phyloP scores from a whole-genome alignment of 192 early-diverging fungal species.

The Coemansia sp. region DNA sequence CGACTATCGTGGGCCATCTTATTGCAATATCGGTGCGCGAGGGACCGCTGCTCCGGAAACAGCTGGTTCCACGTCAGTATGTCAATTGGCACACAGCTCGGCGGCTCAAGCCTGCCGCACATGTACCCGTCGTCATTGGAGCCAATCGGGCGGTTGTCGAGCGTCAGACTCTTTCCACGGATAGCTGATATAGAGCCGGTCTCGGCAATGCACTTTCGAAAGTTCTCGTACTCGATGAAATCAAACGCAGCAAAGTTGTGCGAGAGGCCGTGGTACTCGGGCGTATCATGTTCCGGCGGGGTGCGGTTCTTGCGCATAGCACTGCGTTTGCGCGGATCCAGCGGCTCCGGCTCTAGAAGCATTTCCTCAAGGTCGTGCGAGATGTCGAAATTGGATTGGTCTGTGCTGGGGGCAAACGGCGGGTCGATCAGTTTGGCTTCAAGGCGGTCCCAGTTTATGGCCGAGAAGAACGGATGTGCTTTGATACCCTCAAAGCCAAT shows the following conservation, averaged over 20 bases:
- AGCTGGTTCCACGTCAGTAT: constrained; percentile 53
- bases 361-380: constrained; percentile 96
- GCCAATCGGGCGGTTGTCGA: constrained; percentile 40
- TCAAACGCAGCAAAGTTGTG: constrained; percentile 77
- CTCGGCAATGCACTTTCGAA: constrained; percentile 61
- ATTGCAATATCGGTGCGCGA: constrained; percentile 45
- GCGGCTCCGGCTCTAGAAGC: constrained; percentile 93
- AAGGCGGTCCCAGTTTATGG: constrained; percentile 74
- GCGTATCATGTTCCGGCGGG: constrained; percentile 31
- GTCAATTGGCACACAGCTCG: constrained; percentile 42
- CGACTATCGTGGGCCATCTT: constrained; percentile 44
- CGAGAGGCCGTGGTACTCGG: constrained; percentile 69
- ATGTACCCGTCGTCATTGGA: constrained; percentile 19
- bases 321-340: constrained; percentile 74
- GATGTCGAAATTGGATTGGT: constrained; percentile 92
- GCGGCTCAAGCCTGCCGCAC: constrained; percentile 36
- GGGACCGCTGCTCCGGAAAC: constrained; percentile 39
- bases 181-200: constrained; percentile 39
- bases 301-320: constrained; percentile 48
- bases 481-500: constrained; percentile 73
- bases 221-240: constrained; percentile 76
- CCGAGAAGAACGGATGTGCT: constrained; percentile 76
- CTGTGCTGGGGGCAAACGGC: constrained; percentile 83
- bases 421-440: constrained; percentile 70
- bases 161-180: constrained; percentile 19